Evolutionary conservation across 768 basidiomycete genomes (phyloP), one percentile per base, ranked within the genome.

Genomic region (Russula abietina): DNA sequence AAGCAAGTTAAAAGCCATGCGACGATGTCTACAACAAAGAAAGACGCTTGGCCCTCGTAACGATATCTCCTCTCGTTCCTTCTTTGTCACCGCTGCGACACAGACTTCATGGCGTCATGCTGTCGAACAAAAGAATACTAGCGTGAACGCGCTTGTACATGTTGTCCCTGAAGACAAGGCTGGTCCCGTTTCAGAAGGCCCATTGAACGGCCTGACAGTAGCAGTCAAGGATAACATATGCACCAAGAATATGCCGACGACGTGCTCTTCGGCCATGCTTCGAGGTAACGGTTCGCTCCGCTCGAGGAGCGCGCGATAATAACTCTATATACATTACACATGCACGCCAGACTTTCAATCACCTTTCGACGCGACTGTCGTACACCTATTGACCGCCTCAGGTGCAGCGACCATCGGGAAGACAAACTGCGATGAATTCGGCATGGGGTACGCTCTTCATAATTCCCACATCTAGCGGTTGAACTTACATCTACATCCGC

Each of bases 381-480:
- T 97, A 0, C 63, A 74, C 4, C 74, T 86, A 11, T 74, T 98
- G 2, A 77, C 79, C 1, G 65, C 76, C 0, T 75, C 78, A 0
- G 93, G 93, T 0, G 93, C 87, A 0, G 73, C 83, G 19, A 80
- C 98, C 12, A 70, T 89, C 2, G 96, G 93, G 1, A 97, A 97
- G 75, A 87, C 94, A 0, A 95, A 96, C 71, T 92, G 93, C 73
- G 96, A 99, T 71, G 95, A 98, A 74, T 98, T 98, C 74, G 96
- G 96, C 1, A 98, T 98, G 96, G 96, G 96, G 88, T 94, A 61
- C 22, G 85, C 51, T 12, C 43, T 7, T 43, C n/a, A 10, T 24
- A 5, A 5, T 28, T 16, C 9, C 19, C 16, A n/a, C 33, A 7
- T 24, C 48, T 4, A 3, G 28, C n/a, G 8, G 9, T 24, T 11